Percentiles rank a stretch among this genome's conserved stretches.
phyloP scores from a whole-genome alignment of 306 rosid species.

The Sicyos baderoa region DNA sequence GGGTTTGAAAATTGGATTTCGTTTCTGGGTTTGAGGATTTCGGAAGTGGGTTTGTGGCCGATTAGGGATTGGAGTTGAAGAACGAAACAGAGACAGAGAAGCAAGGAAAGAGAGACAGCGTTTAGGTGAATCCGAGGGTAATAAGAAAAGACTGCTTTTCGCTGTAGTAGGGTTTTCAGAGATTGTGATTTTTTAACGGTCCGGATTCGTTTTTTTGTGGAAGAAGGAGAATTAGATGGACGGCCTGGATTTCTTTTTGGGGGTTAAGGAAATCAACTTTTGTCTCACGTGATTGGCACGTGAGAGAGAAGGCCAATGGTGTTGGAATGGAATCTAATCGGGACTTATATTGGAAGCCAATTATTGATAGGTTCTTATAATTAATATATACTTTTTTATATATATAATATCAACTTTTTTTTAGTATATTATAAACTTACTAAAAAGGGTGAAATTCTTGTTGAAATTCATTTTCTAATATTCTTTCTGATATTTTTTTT shows the following conservation, averaged over 20 bases:
- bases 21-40: slow-evolving; percentile 7
- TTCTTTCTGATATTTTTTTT: too few species aligned
- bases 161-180: slow-evolving; percentile 15
- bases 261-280: too few species aligned
- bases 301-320: background rate
- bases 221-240: background rate
- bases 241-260: background rate
- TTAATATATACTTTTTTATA: too few species aligned
- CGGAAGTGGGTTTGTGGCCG: slow-evolving; percentile 39
- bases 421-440: too few species aligned
- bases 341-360: background rate
- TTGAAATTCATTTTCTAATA: too few species aligned
- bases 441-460: too few species aligned
- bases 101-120: background rate
- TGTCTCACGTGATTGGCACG: background rate
- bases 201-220: background rate
- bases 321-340: background rate
- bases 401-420: too few species aligned
- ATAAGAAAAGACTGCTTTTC: background rate
- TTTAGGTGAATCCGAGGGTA: slow-evolving; percentile 8
- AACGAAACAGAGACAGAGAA: slow-evolving; percentile 2
- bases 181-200: slow-evolving; percentile 28
- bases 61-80: slow-evolving; percentile 20
- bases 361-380: background rate
- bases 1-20: background rate